Percentiles rank a stretch among this genome's conserved stretches.
These are phyloP conservation scores for Beauveria sp. DNA, from an alignment of 2,329 filamentous ascomycete genomes.

Conservation along the genomic window DNA sequence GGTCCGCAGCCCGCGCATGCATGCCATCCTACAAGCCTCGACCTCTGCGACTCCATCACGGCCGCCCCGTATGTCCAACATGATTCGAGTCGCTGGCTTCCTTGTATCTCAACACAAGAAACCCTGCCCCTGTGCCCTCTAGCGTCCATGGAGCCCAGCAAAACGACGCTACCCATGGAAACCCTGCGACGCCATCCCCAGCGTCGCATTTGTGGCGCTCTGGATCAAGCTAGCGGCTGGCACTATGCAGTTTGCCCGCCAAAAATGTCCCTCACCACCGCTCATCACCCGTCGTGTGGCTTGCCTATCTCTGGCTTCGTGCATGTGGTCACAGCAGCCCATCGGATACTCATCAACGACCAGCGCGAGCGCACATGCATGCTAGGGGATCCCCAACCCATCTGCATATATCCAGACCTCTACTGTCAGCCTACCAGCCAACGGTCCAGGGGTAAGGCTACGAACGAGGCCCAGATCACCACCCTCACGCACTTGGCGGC, in stretches of 20 bases:
- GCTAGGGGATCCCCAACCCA: conserved; percentile 1
- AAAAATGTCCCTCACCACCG: not conserved
- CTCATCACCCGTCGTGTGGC: conserved; percentile 1
- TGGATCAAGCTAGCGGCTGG: not conserved
- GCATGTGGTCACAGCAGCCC: not conserved
- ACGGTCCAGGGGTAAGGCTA: conserved; percentile 4
- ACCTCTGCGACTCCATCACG: not conserved
- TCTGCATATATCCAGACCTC: not conserved
- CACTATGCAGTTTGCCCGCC: not conserved
- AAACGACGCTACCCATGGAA: not conserved
- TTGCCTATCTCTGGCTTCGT: not conserved
- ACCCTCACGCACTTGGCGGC: not conserved
- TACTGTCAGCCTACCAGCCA: not conserved
- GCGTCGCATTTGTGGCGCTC: not conserved
- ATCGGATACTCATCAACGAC: not conserved
- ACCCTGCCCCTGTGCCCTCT: not conserved
- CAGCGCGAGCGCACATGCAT: not conserved
- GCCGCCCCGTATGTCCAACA: not conserved
- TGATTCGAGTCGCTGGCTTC: not conserved
- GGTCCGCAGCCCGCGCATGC: not conserved
- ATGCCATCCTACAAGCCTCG: not conserved
- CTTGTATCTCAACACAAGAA: not conserved
- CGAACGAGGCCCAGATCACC: not conserved
- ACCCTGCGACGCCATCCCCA: not conserved
- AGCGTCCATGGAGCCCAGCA: not conserved